Evolutionary conservation across 2,329 filamentous ascomycete genomes (phyloP).

Genomic region (Aureobasidium sp.): DNA sequence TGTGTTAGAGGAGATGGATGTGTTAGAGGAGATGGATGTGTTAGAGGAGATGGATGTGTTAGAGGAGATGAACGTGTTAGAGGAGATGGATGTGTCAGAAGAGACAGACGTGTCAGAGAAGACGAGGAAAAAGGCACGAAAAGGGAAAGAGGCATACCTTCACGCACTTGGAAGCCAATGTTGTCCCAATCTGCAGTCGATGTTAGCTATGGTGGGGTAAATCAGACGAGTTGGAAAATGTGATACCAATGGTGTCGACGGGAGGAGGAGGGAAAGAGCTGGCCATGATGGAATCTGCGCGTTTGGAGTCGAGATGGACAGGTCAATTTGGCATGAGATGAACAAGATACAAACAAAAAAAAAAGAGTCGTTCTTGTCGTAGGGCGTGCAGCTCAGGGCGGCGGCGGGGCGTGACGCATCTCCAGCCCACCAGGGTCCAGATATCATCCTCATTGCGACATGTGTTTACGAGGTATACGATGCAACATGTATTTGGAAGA

Average conservation of each 20-base stretch:
- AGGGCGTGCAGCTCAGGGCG: conserved; percentile 5
- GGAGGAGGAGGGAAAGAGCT: conserved; percentile 65
- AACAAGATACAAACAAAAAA: not conserved
- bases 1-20: conserved; percentile 5
- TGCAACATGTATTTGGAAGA: too few species aligned
- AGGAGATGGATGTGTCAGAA: too few species aligned
- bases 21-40: not conserved
- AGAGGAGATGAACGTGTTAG: too few species aligned
- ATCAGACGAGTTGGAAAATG: not conserved
- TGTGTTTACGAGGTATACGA: too few species aligned
- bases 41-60: too few species aligned
- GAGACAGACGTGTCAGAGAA: too few species aligned
- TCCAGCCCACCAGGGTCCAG: not conserved
- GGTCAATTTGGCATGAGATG: not conserved
- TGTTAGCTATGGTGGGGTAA: conserved; percentile 4
- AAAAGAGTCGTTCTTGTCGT: not conserved
- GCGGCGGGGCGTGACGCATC: not conserved
- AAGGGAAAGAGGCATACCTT: too few species aligned
- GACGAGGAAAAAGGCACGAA: too few species aligned
- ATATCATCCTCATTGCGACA: not conserved
- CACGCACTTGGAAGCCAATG: conserved; percentile 84
- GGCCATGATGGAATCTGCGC: conserved; percentile 24
- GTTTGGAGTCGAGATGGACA: too few species aligned
- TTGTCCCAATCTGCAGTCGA: conserved; percentile 71
- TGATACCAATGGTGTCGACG: conserved; percentile 63